These are phyloP conservation scores for Ambrosiella cleistominuta DNA, from an alignment of 2,329 filamentous ascomycete genomes.

Conservation along the genomic window DNA sequence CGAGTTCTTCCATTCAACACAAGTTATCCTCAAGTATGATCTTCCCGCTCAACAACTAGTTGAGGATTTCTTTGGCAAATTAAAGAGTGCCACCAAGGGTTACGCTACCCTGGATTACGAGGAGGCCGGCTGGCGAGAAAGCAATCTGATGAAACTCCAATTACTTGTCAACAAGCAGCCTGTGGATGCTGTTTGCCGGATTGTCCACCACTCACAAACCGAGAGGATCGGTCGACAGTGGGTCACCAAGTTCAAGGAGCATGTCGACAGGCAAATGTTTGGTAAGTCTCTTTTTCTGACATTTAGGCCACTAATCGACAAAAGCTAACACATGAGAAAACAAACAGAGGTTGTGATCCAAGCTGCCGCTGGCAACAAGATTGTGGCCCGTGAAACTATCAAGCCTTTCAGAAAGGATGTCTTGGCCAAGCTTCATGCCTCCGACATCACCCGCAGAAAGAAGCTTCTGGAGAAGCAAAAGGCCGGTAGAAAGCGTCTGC, in stretches of 20 bases:
- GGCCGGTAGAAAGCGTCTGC: conserved; percentile 74
- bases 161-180: conserved; percentile 83
- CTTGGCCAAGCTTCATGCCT: conserved; percentile 77
- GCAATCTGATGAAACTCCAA: conserved; percentile 73
- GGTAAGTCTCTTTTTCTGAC: conserved; percentile 20
- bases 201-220: conserved; percentile 69
- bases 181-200: conserved; percentile 84
- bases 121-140: conserved; percentile 71
- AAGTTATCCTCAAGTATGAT: conserved; percentile 89
- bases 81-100: conserved; percentile 85
- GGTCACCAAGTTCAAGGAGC: conserved; percentile 93
- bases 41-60: conserved; percentile 78
- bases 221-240: conserved; percentile 68
- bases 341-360: conserved; percentile 71
- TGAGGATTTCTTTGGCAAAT: conserved; percentile 91
- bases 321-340: neutral
- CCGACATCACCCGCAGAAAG: conserved; percentile 61
- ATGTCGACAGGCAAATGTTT: conserved; percentile 93
- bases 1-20: conserved; percentile 77
- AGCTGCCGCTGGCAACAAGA: conserved; percentile 62
- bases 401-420: conserved; percentile 97
- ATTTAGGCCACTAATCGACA: neutral
- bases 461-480: conserved; percentile 96
- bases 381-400: conserved; percentile 83
- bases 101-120: conserved; percentile 96